These are phyloP conservation scores for Pseudotsuga menziesii DNA, from an alignment of 75 land plant species.

Conservation along the genomic window DNA sequence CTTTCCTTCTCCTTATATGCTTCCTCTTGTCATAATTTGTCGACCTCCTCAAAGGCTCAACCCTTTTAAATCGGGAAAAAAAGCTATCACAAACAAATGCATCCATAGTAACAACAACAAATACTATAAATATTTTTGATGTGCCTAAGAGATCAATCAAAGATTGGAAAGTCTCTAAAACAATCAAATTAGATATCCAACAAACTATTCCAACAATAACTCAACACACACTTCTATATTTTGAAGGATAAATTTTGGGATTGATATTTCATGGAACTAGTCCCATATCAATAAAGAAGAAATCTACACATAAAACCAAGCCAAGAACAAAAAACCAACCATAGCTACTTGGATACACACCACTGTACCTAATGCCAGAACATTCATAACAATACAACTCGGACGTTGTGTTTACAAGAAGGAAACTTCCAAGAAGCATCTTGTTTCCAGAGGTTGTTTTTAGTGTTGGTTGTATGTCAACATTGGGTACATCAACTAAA, in stretches of 20 bases:
- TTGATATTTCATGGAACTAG: slow-evolving; percentile 98
- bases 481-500: too few relatives aligned
- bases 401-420: neutral
- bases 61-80: slow-evolving; percentile 91
- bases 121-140: too few relatives aligned
- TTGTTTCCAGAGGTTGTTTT: slow-evolving; percentile 18
- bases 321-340: slow-evolving; percentile 88
- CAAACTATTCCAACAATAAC: slow-evolving; percentile 92
- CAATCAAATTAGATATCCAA: slow-evolving; percentile 86
- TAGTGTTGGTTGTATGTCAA: too few relatives aligned
- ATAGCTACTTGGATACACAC: slow-evolving; percentile 13
- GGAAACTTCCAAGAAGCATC: slow-evolving; percentile 11
- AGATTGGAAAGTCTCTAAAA: slow-evolving; percentile 71
- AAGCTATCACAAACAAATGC: too few relatives aligned
- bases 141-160: slow-evolving; percentile 65
- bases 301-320: slow-evolving; percentile 67
- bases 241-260: slow-evolving; percentile 83
- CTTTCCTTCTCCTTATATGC: slow-evolving; percentile 24
- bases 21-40: slow-evolving; percentile 63
- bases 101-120: too few relatives aligned
- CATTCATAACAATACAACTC: neutral
- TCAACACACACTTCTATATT: slow-evolving; percentile 77
- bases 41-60: slow-evolving; percentile 80
- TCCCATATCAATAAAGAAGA: slow-evolving; percentile 95
- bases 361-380: neutral